Evolutionary conservation across 2,329 filamentous ascomycete genomes (phyloP).

Genomic region (Akanthomyces lecanii): DNA sequence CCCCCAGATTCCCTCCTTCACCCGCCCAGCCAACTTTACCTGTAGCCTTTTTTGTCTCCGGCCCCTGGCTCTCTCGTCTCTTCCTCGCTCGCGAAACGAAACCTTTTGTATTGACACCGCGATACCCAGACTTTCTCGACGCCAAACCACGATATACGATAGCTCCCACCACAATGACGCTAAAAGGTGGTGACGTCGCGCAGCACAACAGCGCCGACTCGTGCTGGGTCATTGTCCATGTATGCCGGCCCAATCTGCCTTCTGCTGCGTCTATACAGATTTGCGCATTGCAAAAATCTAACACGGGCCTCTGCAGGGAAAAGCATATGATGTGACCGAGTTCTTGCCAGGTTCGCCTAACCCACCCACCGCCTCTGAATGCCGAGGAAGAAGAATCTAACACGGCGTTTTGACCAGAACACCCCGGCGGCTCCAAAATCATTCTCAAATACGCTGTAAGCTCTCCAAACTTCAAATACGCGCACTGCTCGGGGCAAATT

Average conservation of each 20-base stretch:
- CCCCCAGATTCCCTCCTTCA: neutral
- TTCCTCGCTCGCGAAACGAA: neutral
- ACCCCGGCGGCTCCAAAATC: conserved; percentile 85
- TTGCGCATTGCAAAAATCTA: neutral
- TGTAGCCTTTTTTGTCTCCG: neutral
- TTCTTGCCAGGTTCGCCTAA: conserved; percentile 64
- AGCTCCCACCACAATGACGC: conserved; percentile 32
- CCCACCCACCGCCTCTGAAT: neutral
- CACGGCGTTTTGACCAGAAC: conserved; percentile 48
- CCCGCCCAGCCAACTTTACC: neutral
- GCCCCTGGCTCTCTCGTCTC: neutral
- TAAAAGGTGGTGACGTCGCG: conserved; percentile 51
- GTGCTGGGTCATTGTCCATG: conserved; percentile 89
- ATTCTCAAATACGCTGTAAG: conserved; percentile 87
- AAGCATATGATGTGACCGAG: conserved; percentile 85
- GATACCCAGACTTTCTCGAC: neutral
- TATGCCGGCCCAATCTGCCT: conserved; percentile 26
- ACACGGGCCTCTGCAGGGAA: conserved; percentile 46
- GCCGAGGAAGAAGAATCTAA: neutral
- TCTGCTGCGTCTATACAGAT: neutral
- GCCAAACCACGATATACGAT: neutral
- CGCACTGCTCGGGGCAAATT: too few relatives aligned
- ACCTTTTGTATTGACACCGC: neutral
- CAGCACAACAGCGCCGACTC: conserved; percentile 78
- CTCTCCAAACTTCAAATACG: neutral